Conservation (phyloP, 2,329 filamentous ascomycete species). For the Ophiognomonia clavigignenti-juglandacearum region DNA sequence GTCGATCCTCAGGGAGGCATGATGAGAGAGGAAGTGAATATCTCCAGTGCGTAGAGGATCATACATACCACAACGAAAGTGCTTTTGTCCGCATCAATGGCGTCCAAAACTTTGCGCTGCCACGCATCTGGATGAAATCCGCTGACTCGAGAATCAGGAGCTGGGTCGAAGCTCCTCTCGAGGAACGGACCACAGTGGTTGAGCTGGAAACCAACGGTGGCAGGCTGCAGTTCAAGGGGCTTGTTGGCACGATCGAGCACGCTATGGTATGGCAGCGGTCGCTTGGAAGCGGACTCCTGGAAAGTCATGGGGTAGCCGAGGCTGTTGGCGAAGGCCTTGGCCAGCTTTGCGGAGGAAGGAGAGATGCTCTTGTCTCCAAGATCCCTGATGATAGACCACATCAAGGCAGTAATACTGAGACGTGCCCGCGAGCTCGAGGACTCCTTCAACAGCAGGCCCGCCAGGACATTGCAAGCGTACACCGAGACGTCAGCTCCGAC, state of each 20-base stretch:
- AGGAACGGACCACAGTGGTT: constrained; percentile 67
- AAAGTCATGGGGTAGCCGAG: neutral
- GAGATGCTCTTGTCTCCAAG: constrained; percentile 13
- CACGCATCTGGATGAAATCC: constrained; percentile 69
- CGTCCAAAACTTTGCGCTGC: constrained; percentile 70
- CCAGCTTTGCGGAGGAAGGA: neutral
- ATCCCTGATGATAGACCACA: constrained; percentile 19
- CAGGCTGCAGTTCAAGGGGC: neutral
- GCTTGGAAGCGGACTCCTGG: neutral
- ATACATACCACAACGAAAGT: constrained; percentile 74
- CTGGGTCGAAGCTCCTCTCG: constrained; percentile 67
- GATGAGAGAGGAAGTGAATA: no score
- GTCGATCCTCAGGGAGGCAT: no score
- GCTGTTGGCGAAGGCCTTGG: constrained; percentile 1
- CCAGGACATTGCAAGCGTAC: constrained; percentile 31
- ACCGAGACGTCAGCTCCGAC: constrained; percentile 31
- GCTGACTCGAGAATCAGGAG: constrained; percentile 58
- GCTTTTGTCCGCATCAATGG: constrained; percentile 65
- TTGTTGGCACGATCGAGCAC: constrained; percentile 5
- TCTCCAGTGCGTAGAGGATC: no score
- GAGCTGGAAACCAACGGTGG: constrained; percentile 56
- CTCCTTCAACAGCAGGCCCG: constrained; percentile 6
- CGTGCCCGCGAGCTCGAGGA: neutral
- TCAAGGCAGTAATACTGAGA: constrained; percentile 15
- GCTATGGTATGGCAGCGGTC: neutral